A percentile compares a stretch with the other conserved stretches of the same genome.
Evolutionary conservation across 441 rosid species (phyloP).

Genomic region (Croton setiger): DNA sequence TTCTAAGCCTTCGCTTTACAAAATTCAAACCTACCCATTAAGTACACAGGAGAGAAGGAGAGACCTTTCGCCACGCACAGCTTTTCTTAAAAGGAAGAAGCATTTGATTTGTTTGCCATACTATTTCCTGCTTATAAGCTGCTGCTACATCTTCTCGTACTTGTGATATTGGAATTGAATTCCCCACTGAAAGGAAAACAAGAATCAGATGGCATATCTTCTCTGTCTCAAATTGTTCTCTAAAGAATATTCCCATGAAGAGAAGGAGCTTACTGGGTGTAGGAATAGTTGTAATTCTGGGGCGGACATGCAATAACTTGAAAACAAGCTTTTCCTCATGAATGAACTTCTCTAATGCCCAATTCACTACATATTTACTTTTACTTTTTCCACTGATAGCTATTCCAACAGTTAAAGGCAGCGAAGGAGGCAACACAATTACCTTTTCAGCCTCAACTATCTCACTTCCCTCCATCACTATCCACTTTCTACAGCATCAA

Average conservation of each 20-base stretch:
- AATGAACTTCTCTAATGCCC: constrained; percentile 77
- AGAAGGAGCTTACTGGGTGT: constrained; percentile 54
- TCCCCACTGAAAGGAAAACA: constrained; percentile 54
- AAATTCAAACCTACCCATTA: background rate
- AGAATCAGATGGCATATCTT: constrained; percentile 12
- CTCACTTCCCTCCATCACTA: constrained; percentile 38
- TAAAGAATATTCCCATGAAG: background rate
- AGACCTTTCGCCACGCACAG: constrained; percentile 62
- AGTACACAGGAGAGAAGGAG: background rate
- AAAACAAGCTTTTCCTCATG: constrained; percentile 45
- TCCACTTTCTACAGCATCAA: constrained; percentile 9
- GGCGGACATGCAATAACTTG: constrained; percentile 66
- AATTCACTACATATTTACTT: constrained; percentile 57
- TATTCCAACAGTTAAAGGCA: constrained; percentile 40
- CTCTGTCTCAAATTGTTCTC: background rate
- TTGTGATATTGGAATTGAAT: constrained; percentile 55
- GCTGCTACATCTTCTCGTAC: constrained; percentile 74
- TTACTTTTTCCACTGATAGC: constrained; percentile 61
- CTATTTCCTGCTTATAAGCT: constrained; percentile 59
- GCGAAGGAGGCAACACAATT: constrained; percentile 33
- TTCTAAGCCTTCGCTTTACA: constrained; percentile 10
- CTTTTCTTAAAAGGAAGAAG: constrained; percentile 67
- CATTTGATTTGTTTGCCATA: constrained; percentile 50
- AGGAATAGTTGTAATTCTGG: constrained; percentile 57
- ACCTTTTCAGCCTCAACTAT: constrained; percentile 26